phyloP scores from a whole-genome alignment of 768 basidiomycete genomes.

The Rhizopogon vesiculosus region DNA sequence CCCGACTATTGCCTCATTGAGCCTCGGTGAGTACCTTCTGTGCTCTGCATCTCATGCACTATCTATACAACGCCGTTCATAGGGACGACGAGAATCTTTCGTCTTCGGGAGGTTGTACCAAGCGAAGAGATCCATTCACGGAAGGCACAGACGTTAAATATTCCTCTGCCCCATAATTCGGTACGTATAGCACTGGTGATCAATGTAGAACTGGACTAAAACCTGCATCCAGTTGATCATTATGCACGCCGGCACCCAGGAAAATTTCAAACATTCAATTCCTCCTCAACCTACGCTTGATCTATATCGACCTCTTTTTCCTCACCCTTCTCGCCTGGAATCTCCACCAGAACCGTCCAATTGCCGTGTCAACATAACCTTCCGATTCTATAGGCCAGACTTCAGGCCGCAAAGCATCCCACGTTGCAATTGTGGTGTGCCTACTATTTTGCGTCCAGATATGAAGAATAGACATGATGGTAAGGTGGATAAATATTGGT shows the following conservation, averaged over 20 bases:
- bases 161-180: slow-evolving; percentile 75
- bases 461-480: slow-evolving; percentile 69
- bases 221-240: slow-evolving; percentile 54
- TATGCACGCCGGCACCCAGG: slow-evolving; percentile 85
- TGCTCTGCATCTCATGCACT: neutral
- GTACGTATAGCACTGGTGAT: slow-evolving; percentile 33
- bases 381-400: slow-evolving; percentile 83
- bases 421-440: slow-evolving; percentile 67
- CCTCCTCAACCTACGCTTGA: slow-evolving; percentile 71
- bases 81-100: slow-evolving; percentile 70
- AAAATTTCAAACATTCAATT: slow-evolving; percentile 75
- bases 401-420: slow-evolving; percentile 64
- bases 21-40: slow-evolving; percentile 49
- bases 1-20: slow-evolving; percentile 81
- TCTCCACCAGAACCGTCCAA: slow-evolving; percentile 44
- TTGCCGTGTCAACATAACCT: slow-evolving; percentile 80
- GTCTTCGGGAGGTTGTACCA: slow-evolving; percentile 74
- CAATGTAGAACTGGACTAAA: neutral
- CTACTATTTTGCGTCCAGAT: slow-evolving; percentile 67
- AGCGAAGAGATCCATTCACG: slow-evolving; percentile 52
- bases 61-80: neutral
- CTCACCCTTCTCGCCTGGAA: slow-evolving; percentile 23
- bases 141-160: slow-evolving; percentile 67
- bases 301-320: slow-evolving; percentile 58
- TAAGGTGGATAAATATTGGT: slow-evolving; percentile 65